phyloP scores from a whole-genome alignment of 768 basidiomycete genomes.

The Sporobolomyces pararoseus region DNA sequence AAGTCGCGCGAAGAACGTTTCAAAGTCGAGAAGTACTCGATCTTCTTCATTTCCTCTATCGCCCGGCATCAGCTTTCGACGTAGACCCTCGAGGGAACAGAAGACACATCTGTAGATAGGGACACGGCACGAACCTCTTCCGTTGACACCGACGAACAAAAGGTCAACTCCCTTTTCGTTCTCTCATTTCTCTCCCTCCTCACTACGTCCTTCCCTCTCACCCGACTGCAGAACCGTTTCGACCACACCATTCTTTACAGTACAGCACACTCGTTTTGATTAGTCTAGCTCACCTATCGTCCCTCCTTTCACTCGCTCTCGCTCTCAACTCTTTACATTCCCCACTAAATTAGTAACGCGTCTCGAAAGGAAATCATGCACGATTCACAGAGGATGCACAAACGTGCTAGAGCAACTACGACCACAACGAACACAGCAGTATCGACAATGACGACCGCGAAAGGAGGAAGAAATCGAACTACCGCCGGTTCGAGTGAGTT shows the following conservation, averaged over 20 bases:
- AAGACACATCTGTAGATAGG: background rate
- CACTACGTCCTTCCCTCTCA: background rate
- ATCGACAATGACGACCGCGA: background rate
- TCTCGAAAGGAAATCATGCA: background rate
- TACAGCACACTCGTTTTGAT: too few species aligned
- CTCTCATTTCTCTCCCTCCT: background rate
- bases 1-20: too few species aligned
- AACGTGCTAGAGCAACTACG: constrained; percentile 9
- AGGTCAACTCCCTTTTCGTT: background rate
- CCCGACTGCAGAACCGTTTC: too few species aligned
- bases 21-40: too few species aligned
- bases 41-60: too few species aligned
- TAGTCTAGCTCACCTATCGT: too few species aligned
- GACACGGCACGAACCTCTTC: constrained; percentile 3
- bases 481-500: background rate
- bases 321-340: too few species aligned
- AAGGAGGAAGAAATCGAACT: too few species aligned
- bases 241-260: too few species aligned
- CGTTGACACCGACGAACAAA: too few species aligned
- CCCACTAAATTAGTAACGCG: constrained; percentile 2
- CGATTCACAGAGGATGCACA: constrained; percentile 2
- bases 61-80: too few species aligned
- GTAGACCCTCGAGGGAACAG: background rate
- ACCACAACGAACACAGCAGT: background rate
- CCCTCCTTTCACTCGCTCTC: too few species aligned